Percentiles rank a stretch among this genome's conserved stretches.
Conservation (phyloP, 176 grass and related monocot genomes). For the Sorghum bicolor region DNA sequence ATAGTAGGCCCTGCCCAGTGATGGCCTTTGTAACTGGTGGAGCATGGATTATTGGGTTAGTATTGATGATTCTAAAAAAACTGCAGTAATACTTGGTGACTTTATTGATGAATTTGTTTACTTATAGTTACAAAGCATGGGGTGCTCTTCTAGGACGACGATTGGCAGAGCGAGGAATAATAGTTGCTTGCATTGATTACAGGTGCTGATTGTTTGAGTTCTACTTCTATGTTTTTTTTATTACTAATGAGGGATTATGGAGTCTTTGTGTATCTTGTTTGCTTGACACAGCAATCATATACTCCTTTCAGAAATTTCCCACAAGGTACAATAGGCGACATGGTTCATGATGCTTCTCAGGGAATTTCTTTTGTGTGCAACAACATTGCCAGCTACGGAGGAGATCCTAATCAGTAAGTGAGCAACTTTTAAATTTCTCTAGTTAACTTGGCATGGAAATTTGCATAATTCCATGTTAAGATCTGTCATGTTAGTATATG, state of each 20-base stretch:
- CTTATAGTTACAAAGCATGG: conserved; percentile 94
- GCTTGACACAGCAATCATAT: conserved; percentile 1
- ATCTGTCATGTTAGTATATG: neutral
- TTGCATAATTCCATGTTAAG: conserved; percentile 1
- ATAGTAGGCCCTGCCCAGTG: conserved; percentile 61
- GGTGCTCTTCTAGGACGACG: conserved; percentile 86
- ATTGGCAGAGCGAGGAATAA: conserved; percentile 89
- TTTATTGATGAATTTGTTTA: conserved; percentile 20
- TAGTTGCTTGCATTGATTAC: conserved; percentile 99
- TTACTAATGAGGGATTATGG: neutral
- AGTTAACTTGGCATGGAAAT: neutral
- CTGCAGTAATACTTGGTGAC: neutral
- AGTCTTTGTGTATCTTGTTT: neutral
- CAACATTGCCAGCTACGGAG: conserved; percentile 82
- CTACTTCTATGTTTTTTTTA: neutral
- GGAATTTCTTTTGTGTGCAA: conserved; percentile 95
- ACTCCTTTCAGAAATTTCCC: conserved; percentile 82
- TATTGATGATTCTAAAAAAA: conserved; percentile 24
- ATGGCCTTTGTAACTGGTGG: conserved; percentile 96
- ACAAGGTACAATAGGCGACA: conserved; percentile 93
- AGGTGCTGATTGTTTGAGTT: conserved; percentile 51
- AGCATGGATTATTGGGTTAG: conserved; percentile 98
- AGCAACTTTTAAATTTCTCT: neutral
- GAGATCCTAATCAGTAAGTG: conserved; percentile 81
- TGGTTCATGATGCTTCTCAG: conserved; percentile 93